These are phyloP conservation scores for Podospora comata DNA, from an alignment of 495 filamentous ascomycete species.

Conservation along the genomic window DNA sequence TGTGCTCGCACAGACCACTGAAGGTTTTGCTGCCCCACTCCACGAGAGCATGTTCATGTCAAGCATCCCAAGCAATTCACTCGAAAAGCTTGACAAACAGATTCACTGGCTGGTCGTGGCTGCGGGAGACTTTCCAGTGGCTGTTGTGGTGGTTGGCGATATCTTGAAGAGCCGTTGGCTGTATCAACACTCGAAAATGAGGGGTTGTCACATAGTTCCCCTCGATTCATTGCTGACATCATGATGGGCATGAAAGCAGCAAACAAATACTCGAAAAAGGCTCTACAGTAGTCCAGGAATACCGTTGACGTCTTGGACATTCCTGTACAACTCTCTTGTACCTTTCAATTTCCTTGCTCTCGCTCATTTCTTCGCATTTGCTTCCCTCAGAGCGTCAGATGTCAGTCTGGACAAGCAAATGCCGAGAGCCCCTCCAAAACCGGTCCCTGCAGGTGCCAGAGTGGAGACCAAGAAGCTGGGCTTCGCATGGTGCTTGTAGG, in stretches of 20 bases:
- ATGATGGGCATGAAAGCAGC: too few relatives aligned
- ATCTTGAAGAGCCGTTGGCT: not conserved
- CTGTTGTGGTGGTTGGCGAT: not conserved
- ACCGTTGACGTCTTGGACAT: not conserved
- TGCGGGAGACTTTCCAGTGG: not conserved
- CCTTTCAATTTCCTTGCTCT: not conserved
- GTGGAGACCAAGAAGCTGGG: not conserved
- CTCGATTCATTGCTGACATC: not conserved
- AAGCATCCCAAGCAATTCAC: not conserved
- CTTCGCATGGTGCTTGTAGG: not conserved
- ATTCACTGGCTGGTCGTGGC: not conserved
- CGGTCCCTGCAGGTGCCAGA: not conserved
- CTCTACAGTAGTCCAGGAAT: not conserved
- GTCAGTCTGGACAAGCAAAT: not conserved
- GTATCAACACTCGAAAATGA: not conserved
- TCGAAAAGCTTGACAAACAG: not conserved
- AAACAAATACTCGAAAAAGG: not conserved
- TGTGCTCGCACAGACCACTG: not conserved
- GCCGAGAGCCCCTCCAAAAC: not conserved
- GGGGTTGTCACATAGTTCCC: not conserved
- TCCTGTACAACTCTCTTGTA: not conserved
- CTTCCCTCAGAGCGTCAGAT: not conserved
- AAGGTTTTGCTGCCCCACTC: not conserved
- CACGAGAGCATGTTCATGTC: not conserved
- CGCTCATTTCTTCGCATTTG: not conserved